Percentiles rank a stretch among this genome's conserved stretches.
Evolutionary conservation across 257 asterid genomes (phyloP).

Genomic region (Nemophila menziesii): DNA sequence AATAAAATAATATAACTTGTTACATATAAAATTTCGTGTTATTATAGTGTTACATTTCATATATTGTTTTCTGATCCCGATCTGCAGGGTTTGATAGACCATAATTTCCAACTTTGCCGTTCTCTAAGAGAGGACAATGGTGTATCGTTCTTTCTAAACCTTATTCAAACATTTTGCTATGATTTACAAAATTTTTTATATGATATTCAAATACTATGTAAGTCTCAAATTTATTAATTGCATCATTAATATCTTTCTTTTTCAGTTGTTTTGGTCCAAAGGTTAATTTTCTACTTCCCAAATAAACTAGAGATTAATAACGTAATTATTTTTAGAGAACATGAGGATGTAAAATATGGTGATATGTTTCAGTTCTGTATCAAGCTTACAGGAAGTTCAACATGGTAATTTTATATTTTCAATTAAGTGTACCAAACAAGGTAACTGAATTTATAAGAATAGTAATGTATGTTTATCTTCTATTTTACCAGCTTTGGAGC

Average conservation of each 20-base stretch:
- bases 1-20: no score
- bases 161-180: slow-evolving; percentile 15
- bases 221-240: slow-evolving; percentile 4
- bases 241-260: slow-evolving; percentile 1
- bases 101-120: slow-evolving; percentile 19
- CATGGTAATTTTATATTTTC: slow-evolving; percentile 22
- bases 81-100: slow-evolving; percentile 33
- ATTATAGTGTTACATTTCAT: no score
- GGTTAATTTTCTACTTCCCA: background rate
- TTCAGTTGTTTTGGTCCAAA: background rate
- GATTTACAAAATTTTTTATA: slow-evolving; percentile 10
- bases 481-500: slow-evolving; percentile 32
- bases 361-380: slow-evolving; percentile 13
- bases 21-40: no score
- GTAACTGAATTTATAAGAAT: background rate
- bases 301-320: no score
- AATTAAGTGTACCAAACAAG: background rate
- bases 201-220: slow-evolving; percentile 20
- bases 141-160: slow-evolving; percentile 25
- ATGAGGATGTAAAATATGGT: slow-evolving; percentile 21
- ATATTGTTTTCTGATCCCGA: no score
- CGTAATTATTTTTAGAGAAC: slow-evolving; percentile 20
- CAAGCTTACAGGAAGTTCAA: slow-evolving; percentile 45
- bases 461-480: no score
- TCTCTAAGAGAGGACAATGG: slow-evolving; percentile 25